Evolutionary conservation across 1,284 basidiomycete genomes (phyloP), one percentile per base, ranked within the genome.

Genomic region (Meripilus lineatus): DNA sequence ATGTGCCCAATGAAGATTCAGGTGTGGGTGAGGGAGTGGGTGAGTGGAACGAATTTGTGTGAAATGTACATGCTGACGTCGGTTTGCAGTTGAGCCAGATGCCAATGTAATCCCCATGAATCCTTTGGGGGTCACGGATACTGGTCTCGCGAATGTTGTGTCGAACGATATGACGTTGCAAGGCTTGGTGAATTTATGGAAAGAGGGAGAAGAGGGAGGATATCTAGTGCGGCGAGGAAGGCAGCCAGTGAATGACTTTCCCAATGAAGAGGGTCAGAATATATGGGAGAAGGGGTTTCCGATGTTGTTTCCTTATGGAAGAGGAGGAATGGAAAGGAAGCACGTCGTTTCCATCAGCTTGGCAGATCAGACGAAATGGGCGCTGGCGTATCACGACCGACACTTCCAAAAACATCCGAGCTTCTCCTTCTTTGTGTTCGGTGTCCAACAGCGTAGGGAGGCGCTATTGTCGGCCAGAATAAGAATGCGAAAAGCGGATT

Each of bases 301-400:
- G 0, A 24, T 37, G 1, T 50, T 72, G 0, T 74, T 69, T 46
- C 71, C 70, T 1, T 72, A 68, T 53, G 70, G 66, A 0, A 8
- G 24, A 2, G 71, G 71, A 0, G 65, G 68, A 0, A 47, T 69
- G 17, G 68, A 73, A 42, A 51, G 48, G 0, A 30, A 47, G 2
- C 41, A 58, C 2, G 8, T 14, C 1, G 41, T 47, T 2, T 42
- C 1, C 2, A 50, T 74, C 0, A 20, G 51, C 0, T 71, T 67
- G 20, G 43, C 49, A 3, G 48, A 51, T 0, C 71, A 74, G 38
- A 49, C 58, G 1, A 39, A 53, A 20, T 73, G 68, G 67, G 49
- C 58, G 0, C 45, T 74, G 10, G 52, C 54, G 20, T 68, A 72
- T 42, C 24, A 46, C 7, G 67, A 72, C 38, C 21, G 45, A 0